Percentiles rank a stretch among this genome's conserved stretches.
Evolutionary conservation across 2,329 filamentous ascomycete genomes (phyloP).

Genomic region (Rachicladosporium sp.): DNA sequence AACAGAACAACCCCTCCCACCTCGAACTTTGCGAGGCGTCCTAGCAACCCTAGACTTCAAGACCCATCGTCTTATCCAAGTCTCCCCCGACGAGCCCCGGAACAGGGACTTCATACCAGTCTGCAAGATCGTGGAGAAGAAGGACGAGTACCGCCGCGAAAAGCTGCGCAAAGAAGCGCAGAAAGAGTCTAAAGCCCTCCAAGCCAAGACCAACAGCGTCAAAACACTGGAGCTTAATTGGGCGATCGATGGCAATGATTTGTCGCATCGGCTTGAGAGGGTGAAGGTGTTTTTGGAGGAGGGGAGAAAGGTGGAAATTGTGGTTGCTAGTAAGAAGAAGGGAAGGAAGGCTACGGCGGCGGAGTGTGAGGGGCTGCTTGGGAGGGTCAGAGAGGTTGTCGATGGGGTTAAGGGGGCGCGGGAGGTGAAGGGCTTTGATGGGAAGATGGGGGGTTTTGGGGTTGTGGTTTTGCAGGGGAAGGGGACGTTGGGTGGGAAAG

Average conservation of each 20-base stretch:
- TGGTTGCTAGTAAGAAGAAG: conserved; percentile 55
- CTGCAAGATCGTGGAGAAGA: conserved; percentile 58
- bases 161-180: conserved; percentile 28
- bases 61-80: conserved; percentile 40
- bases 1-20: conserved; percentile 10
- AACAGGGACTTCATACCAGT: conserved; percentile 43
- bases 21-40: conserved; percentile 12
- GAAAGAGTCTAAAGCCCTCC: conserved; percentile 34
- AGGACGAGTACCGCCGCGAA: conserved; percentile 35
- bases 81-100: conserved; percentile 22
- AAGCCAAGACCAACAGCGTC: conserved; percentile 31
- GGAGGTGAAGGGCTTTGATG: conserved; percentile 36
- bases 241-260: conserved; percentile 66
- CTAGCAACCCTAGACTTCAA: conserved; percentile 37
- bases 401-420: conserved; percentile 31
- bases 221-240: conserved; percentile 85
- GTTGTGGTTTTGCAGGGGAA: conserved; percentile 35
- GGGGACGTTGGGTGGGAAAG: not conserved
- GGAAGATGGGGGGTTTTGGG: conserved; percentile 32
- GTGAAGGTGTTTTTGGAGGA: conserved; percentile 58
- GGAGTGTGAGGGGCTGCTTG: conserved; percentile 49
- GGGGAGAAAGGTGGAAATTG: conserved; percentile 62
- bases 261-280: conserved; percentile 57
- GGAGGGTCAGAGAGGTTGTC: conserved; percentile 35
- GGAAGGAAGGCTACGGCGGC: conserved; percentile 47